phyloP scores from a whole-genome alignment of 2,329 filamentous ascomycete genomes.

The Colletotrichum liaoningense region DNA sequence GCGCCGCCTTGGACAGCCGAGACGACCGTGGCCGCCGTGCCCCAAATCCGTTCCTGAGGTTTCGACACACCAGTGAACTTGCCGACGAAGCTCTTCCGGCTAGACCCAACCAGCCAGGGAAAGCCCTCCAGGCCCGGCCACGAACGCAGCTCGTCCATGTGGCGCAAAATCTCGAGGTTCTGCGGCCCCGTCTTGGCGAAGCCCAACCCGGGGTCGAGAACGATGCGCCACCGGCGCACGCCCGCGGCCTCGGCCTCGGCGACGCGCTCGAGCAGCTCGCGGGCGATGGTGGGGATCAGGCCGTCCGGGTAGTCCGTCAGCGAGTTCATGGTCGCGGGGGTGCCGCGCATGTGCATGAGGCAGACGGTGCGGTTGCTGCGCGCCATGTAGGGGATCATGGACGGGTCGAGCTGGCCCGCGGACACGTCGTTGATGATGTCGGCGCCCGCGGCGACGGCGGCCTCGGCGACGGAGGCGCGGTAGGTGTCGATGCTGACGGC shows the following conservation, averaged over 20 bases:
- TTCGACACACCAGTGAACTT: slow-evolving; percentile 80
- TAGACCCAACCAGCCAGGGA: slow-evolving; percentile 91
- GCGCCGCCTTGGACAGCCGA: slow-evolving; percentile 89
- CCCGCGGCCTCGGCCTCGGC: slow-evolving; percentile 82
- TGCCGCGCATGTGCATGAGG: slow-evolving; percentile 95
- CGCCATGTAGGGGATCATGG: slow-evolving; percentile 86
- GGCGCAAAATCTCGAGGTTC: slow-evolving; percentile 82
- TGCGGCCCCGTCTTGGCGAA: slow-evolving; percentile 89
- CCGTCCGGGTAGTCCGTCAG: slow-evolving; percentile 76
- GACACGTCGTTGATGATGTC: slow-evolving; percentile 97
- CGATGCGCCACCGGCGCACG: slow-evolving; percentile 90
- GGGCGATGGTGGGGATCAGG: slow-evolving; percentile 72
- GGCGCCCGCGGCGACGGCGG: slow-evolving; percentile 81
- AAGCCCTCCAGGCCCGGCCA: slow-evolving; percentile 75
- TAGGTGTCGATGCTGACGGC: slow-evolving; percentile 94
- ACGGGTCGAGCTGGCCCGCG: slow-evolving; percentile 79
- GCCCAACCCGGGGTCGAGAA: slow-evolving; percentile 92
- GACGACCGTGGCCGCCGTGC: slow-evolving; percentile 88
- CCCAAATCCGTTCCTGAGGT: slow-evolving; percentile 79
- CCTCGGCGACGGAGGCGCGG: slow-evolving; percentile 82
- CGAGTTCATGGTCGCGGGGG: slow-evolving; percentile 81
- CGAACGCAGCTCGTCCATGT: slow-evolving; percentile 71
- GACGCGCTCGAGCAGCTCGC: slow-evolving; percentile 78
- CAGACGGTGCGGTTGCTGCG: slow-evolving; percentile 81
- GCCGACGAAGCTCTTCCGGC: slow-evolving; percentile 91